Conservation (phyloP, 1,284 basidiomycete species). For the Tetrapyrgos nigripes region DNA sequence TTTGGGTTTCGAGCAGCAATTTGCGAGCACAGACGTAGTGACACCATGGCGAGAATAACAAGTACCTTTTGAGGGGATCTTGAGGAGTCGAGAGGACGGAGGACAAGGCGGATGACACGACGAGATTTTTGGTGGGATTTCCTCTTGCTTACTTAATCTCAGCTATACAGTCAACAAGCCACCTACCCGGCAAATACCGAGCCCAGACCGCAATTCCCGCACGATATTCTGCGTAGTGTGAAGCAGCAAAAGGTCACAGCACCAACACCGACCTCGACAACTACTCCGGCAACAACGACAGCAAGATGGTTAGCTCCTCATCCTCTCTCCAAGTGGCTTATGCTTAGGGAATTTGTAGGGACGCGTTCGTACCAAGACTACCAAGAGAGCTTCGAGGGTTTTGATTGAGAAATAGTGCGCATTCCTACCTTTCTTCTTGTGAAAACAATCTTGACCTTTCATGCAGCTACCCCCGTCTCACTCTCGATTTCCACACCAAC, state of each 20-base stretch:
- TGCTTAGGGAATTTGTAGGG: constrained; percentile 65
- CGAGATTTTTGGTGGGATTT: not conserved
- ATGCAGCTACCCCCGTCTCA: constrained; percentile 89
- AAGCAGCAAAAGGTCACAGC: constrained; percentile 3
- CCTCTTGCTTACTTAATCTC: not conserved
- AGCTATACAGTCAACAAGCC: constrained; percentile 7
- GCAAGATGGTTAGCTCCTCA: constrained; percentile 56
- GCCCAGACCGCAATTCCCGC: constrained; percentile 1
- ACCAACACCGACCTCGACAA: constrained; percentile 6
- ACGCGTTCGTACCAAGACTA: constrained; percentile 99
- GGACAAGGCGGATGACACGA: not conserved
- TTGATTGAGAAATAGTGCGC: constrained; percentile 99
- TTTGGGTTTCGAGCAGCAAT: not conserved
- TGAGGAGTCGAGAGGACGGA: constrained; percentile 7
- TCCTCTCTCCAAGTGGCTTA: constrained; percentile 9
- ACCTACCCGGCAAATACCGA: too few relatives aligned
- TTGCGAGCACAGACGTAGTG: constrained; percentile 9
- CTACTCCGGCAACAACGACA: constrained; percentile 25
- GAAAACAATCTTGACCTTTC: constrained; percentile 14
- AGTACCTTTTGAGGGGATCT: constrained; percentile 15
- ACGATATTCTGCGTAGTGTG: not conserved
- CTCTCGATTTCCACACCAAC: constrained; percentile 99
- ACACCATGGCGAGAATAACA: constrained; percentile 1
- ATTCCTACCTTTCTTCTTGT: constrained; percentile 14
- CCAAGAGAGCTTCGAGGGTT: constrained; percentile 98